phyloP scores from a whole-genome alignment of 2,329 filamentous ascomycete species.

The Cryoendolithus antarcticus region DNA sequence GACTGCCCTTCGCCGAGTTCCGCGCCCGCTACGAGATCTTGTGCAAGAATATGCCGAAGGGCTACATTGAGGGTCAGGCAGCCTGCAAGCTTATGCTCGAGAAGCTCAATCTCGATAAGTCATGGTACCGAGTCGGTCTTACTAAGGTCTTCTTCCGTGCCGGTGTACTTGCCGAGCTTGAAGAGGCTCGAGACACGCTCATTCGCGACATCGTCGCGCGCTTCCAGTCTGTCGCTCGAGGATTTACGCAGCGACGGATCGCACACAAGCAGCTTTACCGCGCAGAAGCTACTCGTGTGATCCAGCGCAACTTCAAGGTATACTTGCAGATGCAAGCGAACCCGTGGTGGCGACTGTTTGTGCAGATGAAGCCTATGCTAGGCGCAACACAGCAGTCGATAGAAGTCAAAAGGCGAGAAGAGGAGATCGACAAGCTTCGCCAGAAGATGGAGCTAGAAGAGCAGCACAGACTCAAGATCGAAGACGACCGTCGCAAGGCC shows the following conservation, averaged over 20 bases:
- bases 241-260: slow-evolving; percentile 75
- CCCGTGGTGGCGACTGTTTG: slow-evolving; percentile 94
- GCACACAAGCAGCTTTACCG: slow-evolving; percentile 90
- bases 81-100: slow-evolving; percentile 79
- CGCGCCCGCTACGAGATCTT: slow-evolving; percentile 91
- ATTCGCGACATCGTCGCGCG: slow-evolving; percentile 88
- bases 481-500: slow-evolving; percentile 80
- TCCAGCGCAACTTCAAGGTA: slow-evolving; percentile 85
- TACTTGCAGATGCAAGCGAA: slow-evolving; percentile 83
- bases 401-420: slow-evolving; percentile 89
- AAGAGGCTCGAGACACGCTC: slow-evolving; percentile 85
- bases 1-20: slow-evolving; percentile 85
- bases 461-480: slow-evolving; percentile 62
- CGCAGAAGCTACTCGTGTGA: slow-evolving; percentile 85
- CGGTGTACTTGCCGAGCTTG: slow-evolving; percentile 86
- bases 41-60: slow-evolving; percentile 75
- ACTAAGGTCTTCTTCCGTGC: slow-evolving; percentile 98
- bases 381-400: slow-evolving; percentile 83
- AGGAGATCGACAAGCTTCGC: slow-evolving; percentile 79
- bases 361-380: slow-evolving; percentile 87
- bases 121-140: slow-evolving; percentile 82
- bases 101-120: slow-evolving; percentile 70
- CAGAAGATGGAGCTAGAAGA: slow-evolving; percentile 69
- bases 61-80: slow-evolving; percentile 80
- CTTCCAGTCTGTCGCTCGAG: slow-evolving; percentile 85